A percentile compares a stretch with the other conserved stretches of the same genome.
phyloP scores from a whole-genome alignment of 352 stramenopile species.

The Phytopythium cucurbitacearum region DNA sequence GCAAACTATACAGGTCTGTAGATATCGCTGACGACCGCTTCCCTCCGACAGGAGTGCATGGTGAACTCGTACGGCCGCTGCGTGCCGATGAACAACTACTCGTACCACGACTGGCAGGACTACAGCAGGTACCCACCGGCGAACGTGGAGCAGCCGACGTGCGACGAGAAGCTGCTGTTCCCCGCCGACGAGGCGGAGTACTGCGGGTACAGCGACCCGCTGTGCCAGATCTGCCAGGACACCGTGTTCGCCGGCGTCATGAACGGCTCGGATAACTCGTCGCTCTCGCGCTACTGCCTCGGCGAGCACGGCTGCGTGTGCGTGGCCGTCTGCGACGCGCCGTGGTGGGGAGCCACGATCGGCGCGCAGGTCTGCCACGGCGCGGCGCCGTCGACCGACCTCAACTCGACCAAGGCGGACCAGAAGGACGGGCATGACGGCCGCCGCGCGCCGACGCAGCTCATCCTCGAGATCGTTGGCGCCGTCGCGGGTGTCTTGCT shows the following conservation, averaged over 20 bases:
- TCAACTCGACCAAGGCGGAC: constrained; percentile 12
- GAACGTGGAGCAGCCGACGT: constrained; percentile 17
- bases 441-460: constrained; percentile 5
- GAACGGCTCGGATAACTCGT: constrained; percentile 23
- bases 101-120: constrained; percentile 16
- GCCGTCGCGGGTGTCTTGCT: constrained; percentile 26
- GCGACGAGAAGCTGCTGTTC: constrained; percentile 41
- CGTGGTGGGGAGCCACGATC: constrained; percentile 23
- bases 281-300: constrained; percentile 34
- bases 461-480: constrained; percentile 23
- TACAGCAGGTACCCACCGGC: constrained; percentile 17
- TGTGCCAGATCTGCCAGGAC: constrained; percentile 22
- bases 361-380: constrained; percentile 27
- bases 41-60: constrained; percentile 19
- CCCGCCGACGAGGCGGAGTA: constrained; percentile 26
- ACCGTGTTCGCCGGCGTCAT: constrained; percentile 24
- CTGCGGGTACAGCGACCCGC: constrained; percentile 22
- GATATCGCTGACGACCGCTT: neutral
- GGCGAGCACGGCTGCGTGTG: constrained; percentile 28
- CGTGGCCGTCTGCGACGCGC: constrained; percentile 36
- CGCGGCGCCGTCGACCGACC: constrained; percentile 3
- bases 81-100: constrained; percentile 21
- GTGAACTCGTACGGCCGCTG: constrained; percentile 36
- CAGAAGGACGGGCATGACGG: constrained; percentile 11
- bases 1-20: constrained; percentile 3